These are phyloP conservation scores for Fusarium brevicatenulatum DNA, from an alignment of 2,329 filamentous ascomycete genomes.

Conservation along the genomic window DNA sequence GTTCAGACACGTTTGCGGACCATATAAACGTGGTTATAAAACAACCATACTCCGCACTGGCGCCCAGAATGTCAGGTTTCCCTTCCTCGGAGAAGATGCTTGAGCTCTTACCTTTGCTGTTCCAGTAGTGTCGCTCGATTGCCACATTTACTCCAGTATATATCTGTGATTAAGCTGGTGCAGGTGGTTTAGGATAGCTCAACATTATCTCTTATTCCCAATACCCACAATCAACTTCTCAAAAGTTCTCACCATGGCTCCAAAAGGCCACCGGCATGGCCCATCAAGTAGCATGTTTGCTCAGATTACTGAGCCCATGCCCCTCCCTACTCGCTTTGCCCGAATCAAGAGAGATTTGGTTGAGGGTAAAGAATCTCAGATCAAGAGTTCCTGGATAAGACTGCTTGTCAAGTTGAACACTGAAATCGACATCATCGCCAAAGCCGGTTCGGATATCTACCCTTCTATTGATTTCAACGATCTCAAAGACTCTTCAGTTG, in stretches of 20 bases:
- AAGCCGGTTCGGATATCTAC: conserved; percentile 49
- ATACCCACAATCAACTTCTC: neutral
- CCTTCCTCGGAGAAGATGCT: neutral
- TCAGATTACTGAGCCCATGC: conserved; percentile 43
- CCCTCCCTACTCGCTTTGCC: conserved; percentile 54
- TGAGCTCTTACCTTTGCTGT: neutral
- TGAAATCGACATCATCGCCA: conserved; percentile 52
- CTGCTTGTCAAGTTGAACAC: conserved; percentile 50
- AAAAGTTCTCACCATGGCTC: conserved; percentile 24
- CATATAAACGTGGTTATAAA: conserved; percentile 16
- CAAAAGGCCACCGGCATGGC: conserved; percentile 32
- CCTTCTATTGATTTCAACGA: conserved; percentile 56
- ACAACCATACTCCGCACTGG: conserved; percentile 5
- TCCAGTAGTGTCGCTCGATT: neutral
- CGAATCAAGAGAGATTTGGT: conserved; percentile 54
- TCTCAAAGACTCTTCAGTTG: conserved; percentile 43
- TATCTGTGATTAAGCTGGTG: neutral
- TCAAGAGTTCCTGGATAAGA: conserved; percentile 53
- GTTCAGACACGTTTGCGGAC: conserved; percentile 2
- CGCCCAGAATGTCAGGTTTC: conserved; percentile 3
- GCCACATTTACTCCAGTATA: neutral
- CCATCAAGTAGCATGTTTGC: conserved; percentile 44
- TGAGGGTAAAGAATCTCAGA: conserved; percentile 49
- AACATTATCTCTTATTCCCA: neutral
- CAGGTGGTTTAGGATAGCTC: neutral